These are phyloP conservation scores for Perilla frutescens DNA, from an alignment of 257 asterid species.

Conservation along the genomic window DNA sequence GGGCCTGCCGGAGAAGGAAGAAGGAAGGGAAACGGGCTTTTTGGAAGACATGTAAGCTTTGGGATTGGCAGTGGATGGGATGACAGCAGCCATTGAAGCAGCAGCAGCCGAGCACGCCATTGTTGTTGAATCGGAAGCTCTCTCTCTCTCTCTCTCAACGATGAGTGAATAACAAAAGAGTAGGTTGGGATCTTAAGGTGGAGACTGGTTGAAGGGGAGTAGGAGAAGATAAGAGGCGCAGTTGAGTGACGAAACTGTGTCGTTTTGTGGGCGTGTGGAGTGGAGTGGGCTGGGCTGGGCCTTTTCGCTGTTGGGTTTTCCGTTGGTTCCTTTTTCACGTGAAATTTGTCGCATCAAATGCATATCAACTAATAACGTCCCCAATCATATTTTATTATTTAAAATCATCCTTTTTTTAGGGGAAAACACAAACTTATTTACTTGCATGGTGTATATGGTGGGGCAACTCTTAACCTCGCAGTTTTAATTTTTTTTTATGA, in stretches of 20 bases:
- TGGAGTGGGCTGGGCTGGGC: conserved; percentile 24
- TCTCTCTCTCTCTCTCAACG: background rate
- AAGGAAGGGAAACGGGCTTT: conserved; percentile 42
- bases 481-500: too few species aligned
- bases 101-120: conserved; percentile 73
- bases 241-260: conserved; percentile 10
- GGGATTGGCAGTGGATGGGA: conserved; percentile 47
- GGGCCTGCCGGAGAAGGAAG: conserved; percentile 60
- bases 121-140: conserved; percentile 11
- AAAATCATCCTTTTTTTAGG: too few species aligned
- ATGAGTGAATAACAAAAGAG: background rate
- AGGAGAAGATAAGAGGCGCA: conserved; percentile 34
- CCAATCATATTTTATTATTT: background rate
- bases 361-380: background rate
- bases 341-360: too few species aligned
- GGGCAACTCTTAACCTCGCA: too few species aligned
- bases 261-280: background rate
- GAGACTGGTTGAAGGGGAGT: conserved; percentile 21
- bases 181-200: conserved; percentile 40
- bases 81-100: conserved; percentile 60
- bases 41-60: conserved; percentile 58
- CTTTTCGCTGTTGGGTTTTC: conserved; percentile 2
- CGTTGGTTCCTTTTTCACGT: background rate
- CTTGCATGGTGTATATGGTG: too few species aligned
- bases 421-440: too few species aligned